Base-by-base conservation (phyloP, 805 yeast species). In the Ogataea degrootiae region DNA sequence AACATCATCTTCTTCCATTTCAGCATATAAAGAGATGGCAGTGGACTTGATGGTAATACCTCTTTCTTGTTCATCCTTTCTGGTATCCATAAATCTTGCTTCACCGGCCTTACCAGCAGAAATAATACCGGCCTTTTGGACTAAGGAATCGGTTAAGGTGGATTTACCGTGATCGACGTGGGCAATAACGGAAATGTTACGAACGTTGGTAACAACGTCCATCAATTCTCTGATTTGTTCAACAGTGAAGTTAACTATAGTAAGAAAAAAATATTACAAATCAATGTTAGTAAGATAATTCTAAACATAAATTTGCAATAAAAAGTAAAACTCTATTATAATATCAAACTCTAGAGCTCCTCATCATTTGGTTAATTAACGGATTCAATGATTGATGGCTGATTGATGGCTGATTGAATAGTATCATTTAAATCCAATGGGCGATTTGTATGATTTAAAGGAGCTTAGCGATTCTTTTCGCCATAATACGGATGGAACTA, bases 131-230 rank as follows among this genome's bases (percentile, higher is more conserved):
- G 99, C 99, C 70, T 85, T 86, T 82, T 92, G 98, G 68, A 92
- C 98, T 73, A 92, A 86, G 60, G 99, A 94, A 79, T 92, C 99
- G 76, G 99, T 92, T 76, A 92, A 85, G 67, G 99, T 92, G 63
- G 97, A 91, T 78, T 92, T 92, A 81, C 99, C 99, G 83, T 94
- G 99, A 84, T 92, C 99, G 87, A 92, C 98, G 83, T 92, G 99
- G 71, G 99, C 99, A 85, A 94, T 94, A 77, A 92, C 99, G 77
- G 98, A 92, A 96, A 92, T 94, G 95, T 94, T 94, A 83, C 99
- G 97, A 72, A 94, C 97, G 74, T 92, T 92, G 77, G 97, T 86
- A 82, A 91, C 97, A 79, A 85, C 86, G 95, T 94, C 98, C 99
- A 92, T 92, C 78, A 92, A 85, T 72, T 77, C 90, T 81, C 99